Evolutionary conservation across 805 yeast genomes (phyloP).

Genomic region (Starmerella bombi): DNA sequence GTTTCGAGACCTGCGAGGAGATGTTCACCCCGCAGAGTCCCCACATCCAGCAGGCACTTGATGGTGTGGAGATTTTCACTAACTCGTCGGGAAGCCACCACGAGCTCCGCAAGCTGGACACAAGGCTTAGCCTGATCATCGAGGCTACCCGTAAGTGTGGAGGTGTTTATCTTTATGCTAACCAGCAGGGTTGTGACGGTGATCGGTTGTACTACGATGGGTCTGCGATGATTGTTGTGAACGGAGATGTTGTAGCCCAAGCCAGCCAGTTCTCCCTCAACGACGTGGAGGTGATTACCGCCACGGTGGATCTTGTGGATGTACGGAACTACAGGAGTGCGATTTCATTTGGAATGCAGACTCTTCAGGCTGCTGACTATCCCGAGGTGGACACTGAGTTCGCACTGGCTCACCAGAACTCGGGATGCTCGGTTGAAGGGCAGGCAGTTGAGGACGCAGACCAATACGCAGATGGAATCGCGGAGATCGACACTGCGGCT

Average conservation of each 20-base stretch:
- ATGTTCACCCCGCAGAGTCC: slow-evolving; percentile 94
- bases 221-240: slow-evolving; percentile 84
- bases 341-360: slow-evolving; percentile 62
- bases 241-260: slow-evolving; percentile 85
- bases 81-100: slow-evolving; percentile 98
- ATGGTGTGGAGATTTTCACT: slow-evolving; percentile 94
- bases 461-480: slow-evolving; percentile 6
- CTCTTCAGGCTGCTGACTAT: slow-evolving; percentile 22
- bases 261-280: slow-evolving; percentile 78
- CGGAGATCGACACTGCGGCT: slow-evolving; percentile 2
- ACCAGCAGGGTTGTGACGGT: slow-evolving; percentile 97
- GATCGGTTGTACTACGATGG: slow-evolving; percentile 96
- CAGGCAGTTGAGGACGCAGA: background rate
- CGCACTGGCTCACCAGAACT: background rate
- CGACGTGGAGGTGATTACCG: slow-evolving; percentile 92
- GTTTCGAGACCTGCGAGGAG: slow-evolving; percentile 98
- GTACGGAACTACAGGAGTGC: slow-evolving; percentile 71
- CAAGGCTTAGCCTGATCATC: slow-evolving; percentile 68
- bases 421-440: background rate
- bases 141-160: slow-evolving; percentile 96
- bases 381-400: slow-evolving; percentile 15
- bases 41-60: slow-evolving; percentile 78
- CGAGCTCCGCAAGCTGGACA: slow-evolving; percentile 77
- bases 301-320: slow-evolving; percentile 86
- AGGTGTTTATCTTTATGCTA: slow-evolving; percentile 84